Evolutionary conservation across 257 asterid genomes (phyloP).

Genomic region (Verbena officinalis): DNA sequence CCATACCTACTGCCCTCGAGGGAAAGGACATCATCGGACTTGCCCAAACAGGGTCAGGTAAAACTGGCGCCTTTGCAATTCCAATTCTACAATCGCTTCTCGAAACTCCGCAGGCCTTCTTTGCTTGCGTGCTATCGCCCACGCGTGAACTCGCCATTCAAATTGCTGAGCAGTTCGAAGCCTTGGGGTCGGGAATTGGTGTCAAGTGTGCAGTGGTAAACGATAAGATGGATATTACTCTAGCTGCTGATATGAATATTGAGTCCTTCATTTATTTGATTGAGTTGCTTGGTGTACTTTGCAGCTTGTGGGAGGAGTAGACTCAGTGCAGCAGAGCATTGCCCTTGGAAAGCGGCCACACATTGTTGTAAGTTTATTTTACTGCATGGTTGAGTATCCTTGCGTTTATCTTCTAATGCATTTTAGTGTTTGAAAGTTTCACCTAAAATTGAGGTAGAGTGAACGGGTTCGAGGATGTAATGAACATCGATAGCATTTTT

Average conservation of each 20-base stretch:
- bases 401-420: slow-evolving; percentile 1
- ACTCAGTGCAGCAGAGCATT: slow-evolving; percentile 75
- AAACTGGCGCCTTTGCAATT: slow-evolving; percentile 92
- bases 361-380: slow-evolving; percentile 64
- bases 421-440: neutral
- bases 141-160: slow-evolving; percentile 92
- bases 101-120: slow-evolving; percentile 74
- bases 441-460: neutral
- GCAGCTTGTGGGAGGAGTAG: slow-evolving; percentile 94
- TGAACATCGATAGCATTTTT: neutral
- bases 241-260: neutral
- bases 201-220: slow-evolving; percentile 76
- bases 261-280: neutral
- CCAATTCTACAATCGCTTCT: slow-evolving; percentile 82
- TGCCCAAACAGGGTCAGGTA: slow-evolving; percentile 97
- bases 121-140: slow-evolving; percentile 91
- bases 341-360: slow-evolving; percentile 86
- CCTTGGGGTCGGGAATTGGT: slow-evolving; percentile 83
- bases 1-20: slow-evolving; percentile 72
- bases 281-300: slow-evolving; percentile 17
- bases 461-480: neutral
- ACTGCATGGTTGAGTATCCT: neutral
- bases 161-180: slow-evolving; percentile 86
- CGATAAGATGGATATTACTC: neutral
- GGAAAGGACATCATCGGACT: slow-evolving; percentile 90